Base-by-base conservation (phyloP, 345 rosid genomes). In the Eucalyptus tenuipes region DNA sequence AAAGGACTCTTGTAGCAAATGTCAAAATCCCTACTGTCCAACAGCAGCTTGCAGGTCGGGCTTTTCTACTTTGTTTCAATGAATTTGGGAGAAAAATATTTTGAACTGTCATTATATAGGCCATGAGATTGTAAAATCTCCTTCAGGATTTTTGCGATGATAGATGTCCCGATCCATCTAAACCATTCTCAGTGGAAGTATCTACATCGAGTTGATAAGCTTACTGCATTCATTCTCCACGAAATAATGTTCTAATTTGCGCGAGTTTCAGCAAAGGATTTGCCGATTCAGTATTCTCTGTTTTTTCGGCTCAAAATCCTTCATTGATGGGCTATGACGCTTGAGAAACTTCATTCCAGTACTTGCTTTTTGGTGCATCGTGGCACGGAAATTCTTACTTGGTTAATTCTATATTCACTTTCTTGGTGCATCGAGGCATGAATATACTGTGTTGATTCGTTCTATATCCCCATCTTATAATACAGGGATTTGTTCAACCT, bases 401-500 rank as follows among this genome's bases (percentile, higher is more conserved):
- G 75, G 33, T 82, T 85, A 61, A 37, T 48, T 53, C 49, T 52
- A 79, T 25, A 16, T 85, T 22, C 40, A 53, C 75, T 7, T 64
- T 64, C 75, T 37, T 45, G 48, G 29, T 85, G 87, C 33, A 85
- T 31, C 31, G 44, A 37, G 37, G 75, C 75, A 64, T 85, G 33
- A 20, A 17, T 40, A 61, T 61, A 40, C 49, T 18, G 25, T 29
- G 49, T 86, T 42, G 20, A 44, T 64, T 87, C 44, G 13, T 37
- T 47, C 29, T 27, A 25, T 87, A 31, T 49, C 85, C 11, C 20
- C 9, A 10, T 29, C 27, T 57, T 75, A 9, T 90, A 88, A 84
- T 93, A 85, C 93, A 96, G 99, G 71, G 99, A 96, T 93, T 90
- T 96, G 85, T 96, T 96, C 90, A 96, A 96, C 90, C 93, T 96